A percentile compares a stretch with the other conserved stretches of the same genome.
Conservation (phyloP, 164 flowering plant genomes). For the Stephania yunnanensis region DNA sequence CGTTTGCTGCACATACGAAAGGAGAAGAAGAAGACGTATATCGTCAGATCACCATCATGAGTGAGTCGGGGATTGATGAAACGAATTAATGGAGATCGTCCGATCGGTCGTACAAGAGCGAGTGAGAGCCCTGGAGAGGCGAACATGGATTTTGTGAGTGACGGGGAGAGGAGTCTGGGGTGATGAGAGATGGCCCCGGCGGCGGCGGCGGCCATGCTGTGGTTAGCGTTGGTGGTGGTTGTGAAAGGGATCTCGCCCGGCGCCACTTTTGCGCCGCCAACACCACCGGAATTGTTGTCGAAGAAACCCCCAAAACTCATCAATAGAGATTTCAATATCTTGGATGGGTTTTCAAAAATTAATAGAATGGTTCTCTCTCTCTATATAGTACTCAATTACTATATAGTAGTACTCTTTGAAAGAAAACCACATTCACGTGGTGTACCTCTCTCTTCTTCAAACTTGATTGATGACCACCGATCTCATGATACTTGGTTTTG, state of each 20-base stretch:
- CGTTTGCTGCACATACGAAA: conserved; percentile 44
- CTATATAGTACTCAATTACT: too few relatives aligned
- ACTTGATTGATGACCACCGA: not conserved
- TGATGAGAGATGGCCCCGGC: conserved; percentile 58
- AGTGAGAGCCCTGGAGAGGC: conserved; percentile 92
- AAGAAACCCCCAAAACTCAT: conserved; percentile 95
- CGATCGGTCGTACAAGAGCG: conserved; percentile 50
- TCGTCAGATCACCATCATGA: not conserved
- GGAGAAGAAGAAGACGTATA: too few relatives aligned
- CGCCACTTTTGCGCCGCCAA: conserved; percentile 42
- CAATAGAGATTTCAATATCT: conserved; percentile 12
- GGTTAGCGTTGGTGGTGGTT: not conserved
- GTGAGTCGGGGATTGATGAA: not conserved
- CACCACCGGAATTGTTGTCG: conserved; percentile 43
- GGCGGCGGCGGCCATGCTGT: conserved; percentile 40
- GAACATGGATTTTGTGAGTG: conserved; percentile 71
- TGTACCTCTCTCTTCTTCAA: not conserved
- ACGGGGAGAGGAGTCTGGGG: conserved; percentile 43
- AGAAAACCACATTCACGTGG: not conserved
- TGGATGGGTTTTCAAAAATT: too few relatives aligned
- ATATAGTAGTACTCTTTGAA: not conserved
- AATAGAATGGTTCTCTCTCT: too few relatives aligned
- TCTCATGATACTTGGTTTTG: not conserved
- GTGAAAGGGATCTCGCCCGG: conserved; percentile 48
- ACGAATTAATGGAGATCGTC: not conserved